phyloP scores from a whole-genome alignment of 2,329 filamentous ascomycete genomes.

The Chaetomium strumarium region DNA sequence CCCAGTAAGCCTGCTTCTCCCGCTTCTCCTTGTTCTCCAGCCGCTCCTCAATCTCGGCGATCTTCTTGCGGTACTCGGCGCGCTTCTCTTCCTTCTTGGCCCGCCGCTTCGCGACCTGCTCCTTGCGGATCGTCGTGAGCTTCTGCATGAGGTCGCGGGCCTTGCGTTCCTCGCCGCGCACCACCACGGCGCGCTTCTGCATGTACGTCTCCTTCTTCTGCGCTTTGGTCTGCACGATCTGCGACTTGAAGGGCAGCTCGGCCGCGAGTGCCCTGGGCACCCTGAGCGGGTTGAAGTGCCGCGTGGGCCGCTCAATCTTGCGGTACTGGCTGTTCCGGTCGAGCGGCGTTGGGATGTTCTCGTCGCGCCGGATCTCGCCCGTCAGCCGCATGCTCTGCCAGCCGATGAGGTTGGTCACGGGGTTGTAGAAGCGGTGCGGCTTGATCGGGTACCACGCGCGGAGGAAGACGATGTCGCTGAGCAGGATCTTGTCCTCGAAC shows the following conservation, averaged over 20 bases:
- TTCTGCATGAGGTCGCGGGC: conserved; percentile 88
- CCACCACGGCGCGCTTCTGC: conserved; percentile 90
- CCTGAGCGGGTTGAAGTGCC: conserved; percentile 72
- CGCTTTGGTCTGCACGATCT: conserved; percentile 75
- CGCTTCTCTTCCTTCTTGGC: conserved; percentile 85
- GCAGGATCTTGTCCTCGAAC: conserved; percentile 96
- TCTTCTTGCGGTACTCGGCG: conserved; percentile 72
- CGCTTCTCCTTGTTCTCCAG: conserved; percentile 79
- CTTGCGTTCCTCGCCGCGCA: conserved; percentile 80
- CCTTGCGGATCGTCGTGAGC: conserved; percentile 82
- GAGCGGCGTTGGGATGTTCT: conserved; percentile 69
- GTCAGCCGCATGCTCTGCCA: conserved; percentile 95
- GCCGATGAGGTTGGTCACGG: conserved; percentile 85
- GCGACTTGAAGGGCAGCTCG: conserved; percentile 84
- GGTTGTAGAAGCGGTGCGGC: conserved; percentile 94
- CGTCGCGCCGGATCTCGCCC: conserved; percentile 76
- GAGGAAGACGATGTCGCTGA: conserved; percentile 94
- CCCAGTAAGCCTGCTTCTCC: conserved; percentile 90
- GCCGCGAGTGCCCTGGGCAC: conserved; percentile 77
- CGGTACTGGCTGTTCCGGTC: conserved; percentile 83
- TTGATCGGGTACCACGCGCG: conserved; percentile 96
- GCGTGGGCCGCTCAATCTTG: conserved; percentile 55
- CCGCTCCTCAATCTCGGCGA: conserved; percentile 78
- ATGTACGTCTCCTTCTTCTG: conserved; percentile 81
- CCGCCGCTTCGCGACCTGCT: conserved; percentile 76